Evolutionary conservation across 2,329 filamentous ascomycete genomes (phyloP), one percentile per base, ranked within the genome.

Genomic region (Ilyonectria sp.): DNA sequence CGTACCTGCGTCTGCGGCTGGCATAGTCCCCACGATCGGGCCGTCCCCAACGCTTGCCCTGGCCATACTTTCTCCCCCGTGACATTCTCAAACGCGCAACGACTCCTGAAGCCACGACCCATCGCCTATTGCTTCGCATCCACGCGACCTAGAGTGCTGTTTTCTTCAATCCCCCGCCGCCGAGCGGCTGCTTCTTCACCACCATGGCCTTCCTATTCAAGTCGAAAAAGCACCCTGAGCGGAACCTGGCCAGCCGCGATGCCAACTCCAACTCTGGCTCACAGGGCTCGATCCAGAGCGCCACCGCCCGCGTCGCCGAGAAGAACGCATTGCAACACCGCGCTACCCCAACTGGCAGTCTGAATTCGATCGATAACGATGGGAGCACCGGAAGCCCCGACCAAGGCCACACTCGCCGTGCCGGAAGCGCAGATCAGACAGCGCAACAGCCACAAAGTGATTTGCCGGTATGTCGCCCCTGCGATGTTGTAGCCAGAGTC

Each of bases 201-300:
- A 80, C 86, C 81, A 94, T 94, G 92, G 91, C 92, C 73, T 94
- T 94, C 81, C 87, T 94, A 69, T 94, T 94, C 85, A 94, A 94
- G 81, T 93, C 91, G 63, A 94, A 94, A 83, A 94, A 93, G 82
- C 87, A 89, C 78, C 90, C 92, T 80, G 90, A 91, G 75, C 88
- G 90, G 78, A 83, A 83, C 64, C 79, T 87, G 72, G 82, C 85
- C 60, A 87, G 84, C 78, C 87, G 88, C 77, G 88, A 90, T 76
- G 87, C 85, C 59, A 82, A 81, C 60, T 84, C 85, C 55, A 82
- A 81, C 59, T 84, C 86, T 7, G 74, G 74, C 33, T 76, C 74
- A 17, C 85, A 85, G 76, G 84, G 82, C 59, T 86, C 84, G 40
- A 79, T 87, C 49, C 84, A 85, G 74, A 85, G 83, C 76, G 80